Base-by-base conservation (phyloP, 257 asterid species). In the Voacanga thouarsii region DNA sequence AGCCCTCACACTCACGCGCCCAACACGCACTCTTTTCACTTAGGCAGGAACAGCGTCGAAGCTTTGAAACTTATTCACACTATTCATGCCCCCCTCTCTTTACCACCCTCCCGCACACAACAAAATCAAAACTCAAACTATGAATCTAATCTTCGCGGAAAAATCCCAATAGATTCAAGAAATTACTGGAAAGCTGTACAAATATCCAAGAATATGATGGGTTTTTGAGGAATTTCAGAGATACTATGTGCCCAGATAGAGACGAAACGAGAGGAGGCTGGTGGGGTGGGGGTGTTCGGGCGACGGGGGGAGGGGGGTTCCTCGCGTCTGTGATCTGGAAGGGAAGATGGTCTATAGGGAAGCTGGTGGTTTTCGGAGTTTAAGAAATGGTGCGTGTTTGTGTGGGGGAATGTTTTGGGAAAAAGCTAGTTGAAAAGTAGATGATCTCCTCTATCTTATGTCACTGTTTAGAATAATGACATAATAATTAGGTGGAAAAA, bases 31-130 rank as follows among this genome's bases (percentile, higher is more conserved):
- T 75, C 69, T 74, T n/a, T 78, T 55, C 69, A 78, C 80, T 77
- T 87, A 89, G 37, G 91, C 92, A 49, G 89, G 85, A 81, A 84
- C 84, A 79, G 92, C 83, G 85, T 85, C 88, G 86, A 88, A 86
- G 85, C 89, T 84, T 87, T 75, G 81, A 76, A 87, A 86, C 89
- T 90, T 85, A 87, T 84, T 79, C 19, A 81, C 50, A 79, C 82
- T 80, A 80, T 79, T 72, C 94, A 91, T 89, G 81, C 77, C 90
- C 77, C 12, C 49, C 69, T 26, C 72, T 45, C 49, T 78, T 26
- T 47, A 33, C 21, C 73, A 66, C 60, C 19, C 68, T 76, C 39
- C 64, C 73, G 0, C 43, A 57, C 68, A 71, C 60, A 24, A 6
- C 37, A 72, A 14, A 71, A 11, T n/a, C 75, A 71, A 71, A 71